Evolutionary conservation across 2,329 filamentous ascomycete genomes (phyloP), one percentile per base, ranked within the genome.

Genomic region (Cladophialophora carrionii): DNA sequence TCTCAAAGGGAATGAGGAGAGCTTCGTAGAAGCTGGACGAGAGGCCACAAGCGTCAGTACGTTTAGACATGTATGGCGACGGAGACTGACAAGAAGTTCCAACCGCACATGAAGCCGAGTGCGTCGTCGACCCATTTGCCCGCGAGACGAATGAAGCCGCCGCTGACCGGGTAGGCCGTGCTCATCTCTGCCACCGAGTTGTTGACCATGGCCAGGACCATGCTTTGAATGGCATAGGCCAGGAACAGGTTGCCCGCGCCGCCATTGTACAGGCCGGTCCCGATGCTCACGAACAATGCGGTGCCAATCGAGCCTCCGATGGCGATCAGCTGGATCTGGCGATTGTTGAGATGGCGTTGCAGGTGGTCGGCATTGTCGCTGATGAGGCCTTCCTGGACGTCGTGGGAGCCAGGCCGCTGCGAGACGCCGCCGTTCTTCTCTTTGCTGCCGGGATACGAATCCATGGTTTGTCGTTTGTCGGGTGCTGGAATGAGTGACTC

Each of bases 71-170:
- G n/a, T n/a, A n/a, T n/a, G n/a, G 46, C 20, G 26, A n/a, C n/a
- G 34, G 46, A 32, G 32, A 34, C 67, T 81, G 75, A 8, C 34
- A 81, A 68, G 70, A 81, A 82, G 70, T 81, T 82, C 78, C 78
- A 81, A 24, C 78, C 78, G 52, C 75, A 74, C 68, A 77, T 76
- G 58, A 80, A 80, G 0, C 79, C 78, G 20, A 79, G 71, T 2
- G 79, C 79, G 57, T 77, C 76, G 62, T 81, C 79, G 1, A 81
- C 79, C 78, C 78, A 81, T 66, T 77, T 74, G 26, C 77, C 74
- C 8, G 76, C 57, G 7, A 59, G 8, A 82, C 74, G 9, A 77
- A 75, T 17, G 76, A 77, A 52, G 80, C 74, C 2, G 79, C 79
- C 76, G n/a, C 78, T 64, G 68, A 77, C 78, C 14, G 76, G 72